Evolutionary conservation across 2,329 filamentous ascomycete species (phyloP).

Genomic region (Colletotrichum higginsianum): DNA sequence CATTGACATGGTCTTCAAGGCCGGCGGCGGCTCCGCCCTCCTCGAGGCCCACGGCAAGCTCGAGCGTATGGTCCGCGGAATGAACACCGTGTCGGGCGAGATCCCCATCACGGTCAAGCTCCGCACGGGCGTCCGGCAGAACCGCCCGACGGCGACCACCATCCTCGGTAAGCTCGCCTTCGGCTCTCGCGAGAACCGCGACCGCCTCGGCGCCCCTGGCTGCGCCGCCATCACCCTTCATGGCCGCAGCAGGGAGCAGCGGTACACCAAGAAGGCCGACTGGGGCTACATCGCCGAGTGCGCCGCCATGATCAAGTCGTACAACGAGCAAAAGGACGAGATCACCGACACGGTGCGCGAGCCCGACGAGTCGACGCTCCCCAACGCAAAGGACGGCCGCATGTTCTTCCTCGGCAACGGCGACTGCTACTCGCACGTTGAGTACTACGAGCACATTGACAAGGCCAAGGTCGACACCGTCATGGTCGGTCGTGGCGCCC

Average conservation of each 20-base stretch:
- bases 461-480: slow-evolving; percentile 89
- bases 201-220: slow-evolving; percentile 81
- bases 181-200: slow-evolving; percentile 80
- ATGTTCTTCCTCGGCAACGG: slow-evolving; percentile 97
- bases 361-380: slow-evolving; percentile 80
- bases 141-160: slow-evolving; percentile 83
- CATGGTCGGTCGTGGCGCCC: slow-evolving; percentile 95
- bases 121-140: slow-evolving; percentile 88
- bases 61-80: slow-evolving; percentile 94
- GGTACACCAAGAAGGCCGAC: slow-evolving; percentile 93
- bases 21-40: slow-evolving; percentile 90
- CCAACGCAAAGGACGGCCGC: slow-evolving; percentile 75
- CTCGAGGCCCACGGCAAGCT: slow-evolving; percentile 91
- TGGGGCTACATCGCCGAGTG: slow-evolving; percentile 96
- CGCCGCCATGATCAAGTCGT: slow-evolving; percentile 84
- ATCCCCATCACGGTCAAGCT: slow-evolving; percentile 96
- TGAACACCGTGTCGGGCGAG: slow-evolving; percentile 93
- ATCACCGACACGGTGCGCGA: slow-evolving; percentile 84
- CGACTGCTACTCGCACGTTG: slow-evolving; percentile 92
- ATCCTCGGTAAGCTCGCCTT: slow-evolving; percentile 87
- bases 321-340: slow-evolving; percentile 78
- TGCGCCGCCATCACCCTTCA: slow-evolving; percentile 97
- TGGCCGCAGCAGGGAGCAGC: slow-evolving; percentile 92
- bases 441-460: slow-evolving; percentile 85
- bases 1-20: slow-evolving; percentile 92